A percentile compares a stretch with the other conserved stretches of the same genome.
Evolutionary conservation across 108 stramenopile species (phyloP).

Genomic region (Cylindrotheca closterium): DNA sequence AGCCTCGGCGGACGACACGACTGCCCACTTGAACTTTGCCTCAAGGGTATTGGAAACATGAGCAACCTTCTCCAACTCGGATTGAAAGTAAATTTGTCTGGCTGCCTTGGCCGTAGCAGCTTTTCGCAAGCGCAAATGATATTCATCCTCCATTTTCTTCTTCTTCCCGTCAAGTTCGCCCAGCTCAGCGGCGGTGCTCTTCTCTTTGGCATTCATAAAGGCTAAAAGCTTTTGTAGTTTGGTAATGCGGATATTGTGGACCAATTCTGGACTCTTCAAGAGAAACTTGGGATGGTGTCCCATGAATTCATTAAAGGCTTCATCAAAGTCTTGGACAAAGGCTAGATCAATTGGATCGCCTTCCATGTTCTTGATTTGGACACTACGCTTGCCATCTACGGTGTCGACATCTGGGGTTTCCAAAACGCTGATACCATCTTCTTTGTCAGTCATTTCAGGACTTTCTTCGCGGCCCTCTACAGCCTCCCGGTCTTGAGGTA

Average conservation of each 20-base stretch:
- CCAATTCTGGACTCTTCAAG: conserved; percentile 25
- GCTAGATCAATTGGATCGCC: conserved; percentile 23
- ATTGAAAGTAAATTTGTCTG: conserved; percentile 35
- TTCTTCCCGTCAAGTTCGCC: conserved; percentile 7
- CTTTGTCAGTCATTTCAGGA: neutral
- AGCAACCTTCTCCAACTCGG: conserved; percentile 22
- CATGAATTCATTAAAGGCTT: conserved; percentile 40
- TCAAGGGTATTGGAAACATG: conserved; percentile 7
- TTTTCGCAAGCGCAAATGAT: conserved; percentile 26
- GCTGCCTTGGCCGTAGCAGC: conserved; percentile 45
- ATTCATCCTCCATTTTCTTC: conserved; percentile 13
- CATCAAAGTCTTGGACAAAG: conserved; percentile 46
- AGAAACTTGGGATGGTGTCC: conserved; percentile 29
- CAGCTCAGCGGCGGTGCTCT: neutral
- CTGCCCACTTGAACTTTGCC: conserved; percentile 32
- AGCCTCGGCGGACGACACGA: conserved; percentile 20
- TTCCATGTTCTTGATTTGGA: neutral
- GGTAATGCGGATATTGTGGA: conserved; percentile 37
- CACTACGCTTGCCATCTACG: neutral
- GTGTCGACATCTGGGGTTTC: neutral
- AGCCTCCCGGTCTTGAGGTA: neutral
- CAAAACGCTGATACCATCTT: neutral
- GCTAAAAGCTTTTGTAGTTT: conserved; percentile 46
- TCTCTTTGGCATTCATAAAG: conserved; percentile 18
- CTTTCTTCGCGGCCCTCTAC: neutral